Base-by-base conservation (phyloP, 2,329 filamentous ascomycete genomes). In the Fusarium ramigenum region DNA sequence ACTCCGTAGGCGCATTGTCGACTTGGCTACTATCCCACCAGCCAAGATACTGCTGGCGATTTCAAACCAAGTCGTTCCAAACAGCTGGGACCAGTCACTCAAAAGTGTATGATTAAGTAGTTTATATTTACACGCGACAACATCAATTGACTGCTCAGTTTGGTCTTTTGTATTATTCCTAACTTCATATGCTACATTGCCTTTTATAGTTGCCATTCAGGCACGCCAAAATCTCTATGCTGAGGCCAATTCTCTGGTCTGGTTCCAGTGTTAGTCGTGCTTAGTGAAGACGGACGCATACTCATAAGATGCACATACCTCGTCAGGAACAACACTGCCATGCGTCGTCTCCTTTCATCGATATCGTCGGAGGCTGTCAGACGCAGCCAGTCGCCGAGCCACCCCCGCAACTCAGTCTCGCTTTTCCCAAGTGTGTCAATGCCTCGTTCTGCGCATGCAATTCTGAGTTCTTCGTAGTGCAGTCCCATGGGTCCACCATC, bases 361-460 rank as follows among this genome's bases (percentile, higher is more conserved):
- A 80, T 73, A 21, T 82, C 80, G 65, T 81, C 81, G 5, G 79
- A 80, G 21, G 80, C 80, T 25, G 86, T 85, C 75, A 84, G 77
- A n/a, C 80, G 78, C 52, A 90, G 74, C 88, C 88, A 90, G 60
- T 82, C 79, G 28, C 79, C 81, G 47, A 90, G 78, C 75, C 81
- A 77, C 14, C 77, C 78, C 68, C 86, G 81, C 72, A 94, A 77
- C 67, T 89, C 88, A 4, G 82, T 80, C 75, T 93, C 90, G 28
- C 88, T 89, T 64, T 87, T 87, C 6, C 83, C 87, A 32, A 89
- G 73, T 15, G 89, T 86, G 75, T 89, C 83, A 40, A 93, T 85
- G 2, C 92, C 93, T 19, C 93, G 87, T 72, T 94, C 93, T 64
- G 90, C 86, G 76, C 92, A 93, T 19, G 93, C 93, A 66, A 94